Evolutionary conservation across 129 eudicot species (phyloP), one percentile per base, ranked within the genome.

Genomic region (Glebionis coronaria): DNA sequence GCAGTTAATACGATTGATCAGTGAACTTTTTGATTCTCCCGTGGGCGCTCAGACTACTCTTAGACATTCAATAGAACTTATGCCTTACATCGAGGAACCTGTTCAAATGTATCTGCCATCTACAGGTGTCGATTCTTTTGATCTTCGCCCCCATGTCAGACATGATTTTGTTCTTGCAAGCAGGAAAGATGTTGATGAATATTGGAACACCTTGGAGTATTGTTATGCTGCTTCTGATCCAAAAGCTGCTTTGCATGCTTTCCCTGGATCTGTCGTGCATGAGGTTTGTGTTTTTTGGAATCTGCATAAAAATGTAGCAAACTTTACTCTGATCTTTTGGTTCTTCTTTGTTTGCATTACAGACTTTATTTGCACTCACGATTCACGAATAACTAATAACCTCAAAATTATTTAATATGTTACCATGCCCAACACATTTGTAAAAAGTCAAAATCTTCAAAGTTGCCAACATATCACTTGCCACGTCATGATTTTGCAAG

Each of bases 21-120:
- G 85, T 60, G 87, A 73, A 70, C 47, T 61, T 71, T 9, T 67
- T 27, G 87, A 82, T 49, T 68, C 74, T 78, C 63, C 79, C 50
- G 73, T 74, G 69, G 74, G 79, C 54, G 74, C 80, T 27, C 85
- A 85, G 72, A 31, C 96, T 40, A 81, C 82, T 68, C 91, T 92
- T 72, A 73, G 77, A 23, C 78, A 88, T 82, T 82, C 96, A 29
- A 71, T 92, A 73, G 98, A 92, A 82, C 87, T 92, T 51, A 92
- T 82, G 67, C 98, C 98, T 31, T 92, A 92, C 78, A 82, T 92
- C 15, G 98, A 92, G 78, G 98, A 92, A 77, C 98, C 98, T 16
- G 87, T 73, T 15, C 70, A 73, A 21, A 56, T 61, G 38, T 71
- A 72, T 51, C 59, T 67, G 46, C 81, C 84, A 44, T 68, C 88